Base-by-base conservation (phyloP, 352 stramenopile species). In the Phytophthora sansomeana region DNA sequence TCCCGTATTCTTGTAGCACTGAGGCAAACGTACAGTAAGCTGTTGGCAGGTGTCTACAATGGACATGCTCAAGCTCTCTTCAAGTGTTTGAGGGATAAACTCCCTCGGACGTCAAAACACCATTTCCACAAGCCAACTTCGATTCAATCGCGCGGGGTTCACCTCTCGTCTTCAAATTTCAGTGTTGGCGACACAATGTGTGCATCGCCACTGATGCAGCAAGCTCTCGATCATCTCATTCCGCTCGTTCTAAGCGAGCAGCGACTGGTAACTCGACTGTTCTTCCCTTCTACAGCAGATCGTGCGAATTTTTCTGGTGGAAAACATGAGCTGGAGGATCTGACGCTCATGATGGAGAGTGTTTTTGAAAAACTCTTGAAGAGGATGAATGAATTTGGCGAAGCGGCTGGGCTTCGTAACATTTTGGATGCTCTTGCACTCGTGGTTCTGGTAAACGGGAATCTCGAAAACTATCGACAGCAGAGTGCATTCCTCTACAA, bases 291-390 rank as follows among this genome's bases (percentile, higher is more conserved):
- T 11, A 21, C 30, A 16, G 52, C 46, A 11, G 54, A 69, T 42
- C 35, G 47, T 11, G 28, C 32, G 21, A 67, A 46, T 39, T 28
- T 33, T 33, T 33, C 58, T 33, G 44, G 35, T 14, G 51, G 53
- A 44, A 73, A 69, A 19, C 57, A 80, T 13, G 55, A 76, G 16
- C 69, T 77, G 4, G 83, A 90, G 16, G 83, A 87, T 3, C 53
- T 90, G 7, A 79, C 73, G 10, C 21, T 80, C 7, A 67, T 87
- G 53, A 87, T 93, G 72, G 85, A 93, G 58, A 69, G 42, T 8
- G 63, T 92, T 8, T 92, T 91, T 44, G 85, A 93, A 13, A 93
- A 93, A 50, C 51, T 85, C 28, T 75, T 90, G 32, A 92, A 91
- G 63, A 76, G 83, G 0, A 64, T 92, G 56, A 79, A 59, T 26